Evolutionary conservation across 768 basidiomycete genomes (phyloP).

Genomic region (Russula sp.): DNA sequence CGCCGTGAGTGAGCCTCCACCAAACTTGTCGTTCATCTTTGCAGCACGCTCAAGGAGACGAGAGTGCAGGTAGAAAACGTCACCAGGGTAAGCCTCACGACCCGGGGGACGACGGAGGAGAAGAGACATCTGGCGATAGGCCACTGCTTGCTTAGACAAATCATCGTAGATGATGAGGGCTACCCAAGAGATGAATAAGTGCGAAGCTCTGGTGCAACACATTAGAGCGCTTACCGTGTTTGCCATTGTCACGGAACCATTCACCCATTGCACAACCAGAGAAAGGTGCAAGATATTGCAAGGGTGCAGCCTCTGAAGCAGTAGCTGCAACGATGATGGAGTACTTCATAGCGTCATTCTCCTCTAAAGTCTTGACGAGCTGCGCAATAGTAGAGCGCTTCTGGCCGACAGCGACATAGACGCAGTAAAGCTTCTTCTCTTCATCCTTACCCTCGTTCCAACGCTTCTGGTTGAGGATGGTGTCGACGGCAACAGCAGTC

Average conservation of each 20-base stretch:
- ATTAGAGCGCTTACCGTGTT: slow-evolving; percentile 68
- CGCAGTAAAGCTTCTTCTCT: slow-evolving; percentile 98
- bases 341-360: slow-evolving; percentile 99
- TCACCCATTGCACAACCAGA: slow-evolving; percentile 99
- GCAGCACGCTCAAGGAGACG: slow-evolving; percentile 99
- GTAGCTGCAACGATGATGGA: slow-evolving; percentile 99
- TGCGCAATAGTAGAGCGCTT: slow-evolving; percentile 99
- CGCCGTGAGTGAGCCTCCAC: slow-evolving; percentile 97
- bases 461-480: slow-evolving; percentile 99
- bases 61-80: slow-evolving; percentile 99
- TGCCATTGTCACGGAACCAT: slow-evolving; percentile 99
- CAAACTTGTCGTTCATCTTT: slow-evolving; percentile 99
- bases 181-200: slow-evolving; percentile 24
- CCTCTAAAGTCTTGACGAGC: slow-evolving; percentile 98
- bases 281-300: slow-evolving; percentile 99
- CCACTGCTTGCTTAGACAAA: slow-evolving; percentile 99
- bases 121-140: slow-evolving; percentile 99
- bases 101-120: slow-evolving; percentile 99
- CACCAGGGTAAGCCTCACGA: slow-evolving; percentile 99
- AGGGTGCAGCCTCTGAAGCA: slow-evolving; percentile 97
- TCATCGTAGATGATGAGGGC: slow-evolving; percentile 99
- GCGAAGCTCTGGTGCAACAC: not conserved
- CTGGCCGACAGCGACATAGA: slow-evolving; percentile 98
- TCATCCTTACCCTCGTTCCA: slow-evolving; percentile 99
- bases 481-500: slow-evolving; percentile 98